Evolutionary conservation across 495 filamentous ascomycete species (phyloP), one percentile per base, ranked within the genome.

Genomic region (Pseudotulostoma volvatum): DNA sequence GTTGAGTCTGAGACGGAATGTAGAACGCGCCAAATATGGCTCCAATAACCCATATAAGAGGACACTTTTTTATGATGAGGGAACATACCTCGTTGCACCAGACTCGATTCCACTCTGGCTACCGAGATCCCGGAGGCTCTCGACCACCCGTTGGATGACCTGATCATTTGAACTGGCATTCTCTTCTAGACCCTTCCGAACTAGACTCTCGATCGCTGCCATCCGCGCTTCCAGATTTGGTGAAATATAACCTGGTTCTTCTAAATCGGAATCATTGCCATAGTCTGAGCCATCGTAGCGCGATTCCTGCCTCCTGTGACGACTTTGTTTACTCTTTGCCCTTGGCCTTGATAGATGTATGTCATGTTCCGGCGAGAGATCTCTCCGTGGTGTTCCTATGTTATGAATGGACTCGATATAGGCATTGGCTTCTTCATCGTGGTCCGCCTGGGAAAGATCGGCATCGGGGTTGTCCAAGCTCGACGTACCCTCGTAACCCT

Each of bases 41-140:
- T n/a, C n/a, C n/a, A n/a, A n/a, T n/a, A n/a, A n/a, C n/a, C n/a
- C n/a, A n/a, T n/a, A n/a, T n/a, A n/a, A n/a, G n/a, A n/a, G n/a
- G n/a, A n/a, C n/a, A n/a, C n/a, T n/a, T n/a, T n/a, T n/a, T n/a
- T n/a, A n/a, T n/a, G n/a, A n/a, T 4, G 20, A 40, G 35, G 33
- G 36, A 18, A 60, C 65, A 49, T 57, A 82, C 83, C 82, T 75
- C 42, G 81, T 77, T 25, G 83, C 77, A 50, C 77, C 78, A 31
- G 79, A 77, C 55, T 93, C 84, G 21, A 92, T 74, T 3, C 70
- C 69, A 31, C 79, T 76, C 55, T 93, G 86, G n/a, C 75, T 76
- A 7, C 81, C 76, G 16, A 95, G 63, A 53, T 88, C 83, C 48
- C 74, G 73, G 40, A 94, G 64, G 2, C 67, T 69, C 9, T 83